Evolutionary conservation across 1,284 basidiomycete species (phyloP).

Genomic region (Exobasidium rhododendri): DNA sequence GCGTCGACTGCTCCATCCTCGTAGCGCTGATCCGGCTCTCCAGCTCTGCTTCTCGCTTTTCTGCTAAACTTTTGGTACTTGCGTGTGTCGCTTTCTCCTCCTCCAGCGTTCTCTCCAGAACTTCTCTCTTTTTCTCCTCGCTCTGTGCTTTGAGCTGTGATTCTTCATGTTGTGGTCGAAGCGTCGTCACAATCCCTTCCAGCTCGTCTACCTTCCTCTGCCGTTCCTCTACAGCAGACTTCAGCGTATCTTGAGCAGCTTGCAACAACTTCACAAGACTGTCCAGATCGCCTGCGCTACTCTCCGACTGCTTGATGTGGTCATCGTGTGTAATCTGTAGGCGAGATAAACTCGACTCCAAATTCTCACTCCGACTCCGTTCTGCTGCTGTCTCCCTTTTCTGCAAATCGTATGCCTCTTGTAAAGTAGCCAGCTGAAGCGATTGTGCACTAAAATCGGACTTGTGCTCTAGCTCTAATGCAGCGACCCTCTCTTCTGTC

Average conservation of each 20-base stretch:
- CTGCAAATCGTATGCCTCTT: too few species aligned
- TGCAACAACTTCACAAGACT: neutral
- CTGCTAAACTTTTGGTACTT: neutral
- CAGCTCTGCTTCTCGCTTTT: neutral
- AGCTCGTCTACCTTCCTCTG: neutral
- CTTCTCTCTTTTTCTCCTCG: neutral
- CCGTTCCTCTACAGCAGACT: neutral
- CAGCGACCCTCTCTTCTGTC: too few species aligned
- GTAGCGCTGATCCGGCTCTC: neutral
- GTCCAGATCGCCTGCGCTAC: neutral
- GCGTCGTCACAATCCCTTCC: neutral
- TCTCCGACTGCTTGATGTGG: neutral
- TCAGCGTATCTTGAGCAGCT: neutral
- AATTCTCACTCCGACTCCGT: too few species aligned
- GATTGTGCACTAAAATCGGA: too few species aligned
- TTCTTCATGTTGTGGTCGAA: neutral
- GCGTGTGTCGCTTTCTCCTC: neutral
- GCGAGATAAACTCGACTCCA: neutral
- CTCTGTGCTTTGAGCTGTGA: neutral
- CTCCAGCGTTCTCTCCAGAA: neutral
- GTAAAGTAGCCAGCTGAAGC: too few species aligned
- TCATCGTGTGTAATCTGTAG: neutral
- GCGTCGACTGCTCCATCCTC: neutral
- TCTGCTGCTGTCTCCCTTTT: too few species aligned
- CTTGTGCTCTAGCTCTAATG: too few species aligned